Evolutionary conservation across 2,329 filamentous ascomycete species (phyloP), one percentile per base, ranked within the genome.

Genomic region (Alternaria tenuissima): DNA sequence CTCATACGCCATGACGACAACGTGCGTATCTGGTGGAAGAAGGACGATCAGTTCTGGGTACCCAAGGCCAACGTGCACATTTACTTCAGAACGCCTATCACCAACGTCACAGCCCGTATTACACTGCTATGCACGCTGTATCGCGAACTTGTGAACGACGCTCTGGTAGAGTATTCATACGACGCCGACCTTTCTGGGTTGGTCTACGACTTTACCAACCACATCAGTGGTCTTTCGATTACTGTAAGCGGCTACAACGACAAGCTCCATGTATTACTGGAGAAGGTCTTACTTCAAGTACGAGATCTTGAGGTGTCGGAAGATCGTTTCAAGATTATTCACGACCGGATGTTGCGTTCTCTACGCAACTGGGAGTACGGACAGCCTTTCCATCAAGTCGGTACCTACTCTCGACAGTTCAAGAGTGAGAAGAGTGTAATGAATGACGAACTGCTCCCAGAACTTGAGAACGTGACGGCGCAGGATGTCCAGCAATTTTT

Each of bases 41-140:
- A 98, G 80, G 95, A 99, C 72, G 95, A 99, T 70, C 93, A 90
- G 0, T 99, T 98, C 79, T 98, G 94, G 94, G 95, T 98, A 9
- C 95, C 95, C 8, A 97, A 96, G 78, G 95, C 92, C 4, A 95
- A 93, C 60, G 83, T 98, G 18, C 87, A 93, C 66, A 87, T 97
- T 65, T 92, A 89, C 68, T 85, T 96, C 66, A 88, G 89, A 69
- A 96, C 90, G 60, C 91, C 93, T 0, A 80, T 96, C 46, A 88
- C 91, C n/a, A 89, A 88, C 75, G 86, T 91, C 1, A 93, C 91
- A 5, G 91, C 93, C 1, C 89, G 91, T 57, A 94, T 91, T 63
- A 84, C 87, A 32, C 88, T 96, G 61, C 93, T 95, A 74, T 87
- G 91, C 3, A 88, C 88, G 58, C 80, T 99, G 5, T 97, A 92